phyloP scores from a whole-genome alignment of 1,284 basidiomycete genomes.

The Earliella scabrosa region DNA sequence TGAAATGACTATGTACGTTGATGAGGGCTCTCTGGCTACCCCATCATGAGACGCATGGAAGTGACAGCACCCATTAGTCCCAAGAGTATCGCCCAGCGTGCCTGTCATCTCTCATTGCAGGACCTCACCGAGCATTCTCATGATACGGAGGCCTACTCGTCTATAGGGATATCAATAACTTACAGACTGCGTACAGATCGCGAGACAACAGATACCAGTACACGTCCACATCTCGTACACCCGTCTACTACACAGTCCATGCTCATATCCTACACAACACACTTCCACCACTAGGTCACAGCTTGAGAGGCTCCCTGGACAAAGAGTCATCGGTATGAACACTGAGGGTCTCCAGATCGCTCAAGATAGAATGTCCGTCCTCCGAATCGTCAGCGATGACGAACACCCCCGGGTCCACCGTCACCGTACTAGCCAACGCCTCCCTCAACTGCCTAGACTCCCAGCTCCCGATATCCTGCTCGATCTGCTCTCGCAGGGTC shows the following conservation, averaged over 20 bases:
- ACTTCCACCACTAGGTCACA: too few relatives aligned
- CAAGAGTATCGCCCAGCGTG: too few relatives aligned
- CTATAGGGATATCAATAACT: background rate
- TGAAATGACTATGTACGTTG: too few relatives aligned
- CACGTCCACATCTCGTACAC: too few relatives aligned
- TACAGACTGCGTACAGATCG: background rate
- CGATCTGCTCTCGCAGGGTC: conserved; percentile 20
- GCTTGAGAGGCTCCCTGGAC: conserved; percentile 4
- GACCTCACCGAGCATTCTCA: too few relatives aligned
- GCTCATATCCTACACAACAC: background rate
- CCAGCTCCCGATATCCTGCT: conserved; percentile 16
- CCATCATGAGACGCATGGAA: too few relatives aligned
- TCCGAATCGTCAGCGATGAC: conserved; percentile 21
- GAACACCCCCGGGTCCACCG: conserved; percentile 12
- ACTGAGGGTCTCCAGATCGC: conserved; percentile 16
- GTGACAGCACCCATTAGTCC: too few relatives aligned
- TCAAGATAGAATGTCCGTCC: background rate
- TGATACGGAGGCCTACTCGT: background rate
- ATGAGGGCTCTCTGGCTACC: too few relatives aligned
- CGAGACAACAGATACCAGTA: too few relatives aligned
- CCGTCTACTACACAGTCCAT: background rate
- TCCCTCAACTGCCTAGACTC: background rate
- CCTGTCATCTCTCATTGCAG: too few relatives aligned
- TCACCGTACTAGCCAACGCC: background rate
- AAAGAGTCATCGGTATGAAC: conserved; percentile 9